A percentile compares a stretch with the other conserved stretches of the same genome.
Evolutionary conservation across 164 flowering plant species (phyloP).

Genomic region (Kingdonia uniflora): DNA sequence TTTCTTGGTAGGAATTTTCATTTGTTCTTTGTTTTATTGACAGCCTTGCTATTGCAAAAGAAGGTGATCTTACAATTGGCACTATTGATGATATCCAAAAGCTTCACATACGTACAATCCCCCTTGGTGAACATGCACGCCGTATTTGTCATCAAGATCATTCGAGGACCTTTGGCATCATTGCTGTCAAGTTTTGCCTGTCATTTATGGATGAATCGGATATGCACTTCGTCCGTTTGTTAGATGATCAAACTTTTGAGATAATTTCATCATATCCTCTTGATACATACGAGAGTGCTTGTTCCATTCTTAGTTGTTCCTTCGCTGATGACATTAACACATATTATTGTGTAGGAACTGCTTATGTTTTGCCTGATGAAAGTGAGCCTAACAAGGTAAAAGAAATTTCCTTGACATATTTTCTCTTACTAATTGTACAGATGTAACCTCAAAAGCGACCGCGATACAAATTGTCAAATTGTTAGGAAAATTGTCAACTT

Average conservation of each 20-base stretch:
- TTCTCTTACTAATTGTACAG: too few species aligned
- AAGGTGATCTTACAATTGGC: slow-evolving; percentile 96
- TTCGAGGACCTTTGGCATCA: slow-evolving; percentile 78
- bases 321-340: slow-evolving; percentile 83
- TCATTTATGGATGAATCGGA: slow-evolving; percentile 74
- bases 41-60: slow-evolving; percentile 99
- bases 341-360: slow-evolving; percentile 92
- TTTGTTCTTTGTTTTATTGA: slow-evolving; percentile 2
- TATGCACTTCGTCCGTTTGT: slow-evolving; percentile 70
- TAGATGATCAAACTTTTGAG: slow-evolving; percentile 95
- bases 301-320: slow-evolving; percentile 92
- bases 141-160: slow-evolving; percentile 97
- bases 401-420: too few species aligned
- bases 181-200: slow-evolving; percentile 63
- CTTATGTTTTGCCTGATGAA: slow-evolving; percentile 95
- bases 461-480: too few species aligned
- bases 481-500: too few species aligned
- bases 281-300: slow-evolving; percentile 81
- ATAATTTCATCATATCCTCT: slow-evolving; percentile 73
- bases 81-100: slow-evolving; percentile 97
- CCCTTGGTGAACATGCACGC: slow-evolving; percentile 93
- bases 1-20: slow-evolving; percentile 1
- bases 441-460: too few species aligned
- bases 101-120: slow-evolving; percentile 95
- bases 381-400: slow-evolving; percentile 86